Percentiles rank a stretch among this genome's conserved stretches.
Evolutionary conservation across 768 basidiomycete species (phyloP).

Genomic region (Lactarius sanguifluus): DNA sequence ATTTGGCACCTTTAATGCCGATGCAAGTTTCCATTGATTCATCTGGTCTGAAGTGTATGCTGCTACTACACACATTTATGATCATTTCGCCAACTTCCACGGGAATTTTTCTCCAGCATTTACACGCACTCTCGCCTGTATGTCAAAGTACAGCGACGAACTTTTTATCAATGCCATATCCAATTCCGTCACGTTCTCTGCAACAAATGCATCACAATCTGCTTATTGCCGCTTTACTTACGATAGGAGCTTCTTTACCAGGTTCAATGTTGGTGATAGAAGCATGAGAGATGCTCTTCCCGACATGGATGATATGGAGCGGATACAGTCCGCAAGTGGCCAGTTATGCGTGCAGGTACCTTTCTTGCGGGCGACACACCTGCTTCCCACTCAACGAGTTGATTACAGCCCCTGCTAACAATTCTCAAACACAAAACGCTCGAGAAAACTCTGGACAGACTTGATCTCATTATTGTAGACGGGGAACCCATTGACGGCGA

Average conservation of each 20-base stretch:
- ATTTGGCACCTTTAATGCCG: background rate
- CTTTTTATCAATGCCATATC: slow-evolving; percentile 64
- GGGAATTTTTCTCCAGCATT: slow-evolving; percentile 50
- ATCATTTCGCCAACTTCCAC: slow-evolving; percentile 3
- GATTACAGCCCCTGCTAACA: slow-evolving; percentile 57
- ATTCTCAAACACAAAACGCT: slow-evolving; percentile 72
- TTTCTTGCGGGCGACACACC: slow-evolving; percentile 4
- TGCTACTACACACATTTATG: slow-evolving; percentile 15
- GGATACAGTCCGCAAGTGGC: slow-evolving; percentile 50
- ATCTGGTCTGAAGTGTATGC: slow-evolving; percentile 50
- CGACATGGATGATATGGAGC: slow-evolving; percentile 39
- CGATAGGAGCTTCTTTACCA: slow-evolving; percentile 64
- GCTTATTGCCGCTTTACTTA: slow-evolving; percentile 82
- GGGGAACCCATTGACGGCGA: slow-evolving; percentile 42
- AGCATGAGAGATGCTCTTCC: slow-evolving; percentile 25
- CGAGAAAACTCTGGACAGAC: slow-evolving; percentile 75
- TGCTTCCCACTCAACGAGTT: slow-evolving; percentile 30
- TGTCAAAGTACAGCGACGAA: slow-evolving; percentile 83
- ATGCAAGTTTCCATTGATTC: slow-evolving; percentile 75
- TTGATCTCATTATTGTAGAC: slow-evolving; percentile 70
- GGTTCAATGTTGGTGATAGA: slow-evolving; percentile 48
- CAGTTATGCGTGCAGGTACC: slow-evolving; percentile 70
- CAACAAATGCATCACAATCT: slow-evolving; percentile 78
- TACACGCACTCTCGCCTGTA: slow-evolving; percentile 69
- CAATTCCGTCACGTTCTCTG: slow-evolving; percentile 61